Evolutionary conservation across 345 rosid genomes (phyloP).

Genomic region (Brassica rapa): DNA sequence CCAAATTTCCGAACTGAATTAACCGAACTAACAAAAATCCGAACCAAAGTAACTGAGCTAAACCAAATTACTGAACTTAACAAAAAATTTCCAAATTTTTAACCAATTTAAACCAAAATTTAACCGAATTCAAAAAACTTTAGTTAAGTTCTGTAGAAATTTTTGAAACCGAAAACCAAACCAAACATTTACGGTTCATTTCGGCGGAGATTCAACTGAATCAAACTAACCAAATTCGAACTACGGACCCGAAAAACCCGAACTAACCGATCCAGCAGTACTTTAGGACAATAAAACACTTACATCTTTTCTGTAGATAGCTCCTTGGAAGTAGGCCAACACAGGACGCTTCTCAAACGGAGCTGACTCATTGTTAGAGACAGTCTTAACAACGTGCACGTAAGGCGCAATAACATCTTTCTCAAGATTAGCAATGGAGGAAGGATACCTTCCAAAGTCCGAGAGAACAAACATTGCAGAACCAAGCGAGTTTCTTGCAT

Average conservation of each 20-base stretch:
- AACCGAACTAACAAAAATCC: neutral
- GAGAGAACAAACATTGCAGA: conserved; percentile 90
- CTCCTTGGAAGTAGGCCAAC: conserved; percentile 83
- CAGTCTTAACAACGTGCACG: conserved; percentile 71
- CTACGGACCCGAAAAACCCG: neutral
- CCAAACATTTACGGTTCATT: neutral
- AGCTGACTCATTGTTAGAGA: conserved; percentile 53
- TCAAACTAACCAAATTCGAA: neutral
- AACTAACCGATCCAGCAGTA: neutral
- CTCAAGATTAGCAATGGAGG: conserved; percentile 62
- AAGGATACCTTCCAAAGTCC: conserved; percentile 88
- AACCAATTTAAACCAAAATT: neutral
- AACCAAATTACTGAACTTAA: neutral
- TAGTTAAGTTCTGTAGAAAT: neutral
- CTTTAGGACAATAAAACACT: conserved; percentile 3
- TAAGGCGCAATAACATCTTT: conserved; percentile 91
- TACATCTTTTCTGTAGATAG: conserved; percentile 89
- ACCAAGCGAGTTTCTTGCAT: conserved; percentile 62
- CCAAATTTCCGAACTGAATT: neutral
- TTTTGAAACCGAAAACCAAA: neutral
- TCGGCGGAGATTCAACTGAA: neutral
- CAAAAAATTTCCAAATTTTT: neutral
- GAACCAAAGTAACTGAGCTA: too few relatives aligned
- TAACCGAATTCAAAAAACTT: neutral
- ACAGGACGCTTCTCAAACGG: conserved; percentile 66